A percentile compares a stretch with the other conserved stretches of the same genome.
Evolutionary conservation across 768 basidiomycete genomes (phyloP).

Genomic region (Infundibulicybe gibba): DNA sequence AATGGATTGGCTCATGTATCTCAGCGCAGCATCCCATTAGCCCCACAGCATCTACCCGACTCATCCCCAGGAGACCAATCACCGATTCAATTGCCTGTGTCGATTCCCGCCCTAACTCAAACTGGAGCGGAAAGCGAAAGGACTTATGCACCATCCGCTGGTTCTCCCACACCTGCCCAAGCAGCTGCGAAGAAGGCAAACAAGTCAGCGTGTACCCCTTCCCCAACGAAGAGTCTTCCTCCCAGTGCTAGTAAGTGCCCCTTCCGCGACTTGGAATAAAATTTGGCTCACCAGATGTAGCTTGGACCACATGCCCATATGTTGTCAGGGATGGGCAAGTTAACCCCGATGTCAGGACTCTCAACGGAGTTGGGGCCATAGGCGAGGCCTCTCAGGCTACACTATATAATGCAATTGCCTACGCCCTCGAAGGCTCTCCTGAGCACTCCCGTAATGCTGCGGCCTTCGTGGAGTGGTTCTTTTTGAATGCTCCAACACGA

Average conservation of each 20-base stretch:
- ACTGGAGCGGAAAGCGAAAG: no score
- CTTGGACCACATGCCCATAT: conserved; percentile 60
- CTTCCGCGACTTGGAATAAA: neutral
- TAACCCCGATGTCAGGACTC: conserved; percentile 57
- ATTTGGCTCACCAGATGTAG: conserved; percentile 20
- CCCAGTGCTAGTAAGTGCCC: neutral
- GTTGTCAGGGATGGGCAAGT: conserved; percentile 54
- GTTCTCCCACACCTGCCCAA: no score
- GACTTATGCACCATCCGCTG: no score
- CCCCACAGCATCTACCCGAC: no score
- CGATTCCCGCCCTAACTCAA: no score
- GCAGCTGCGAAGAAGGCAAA: conserved; percentile 50
- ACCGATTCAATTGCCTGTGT: no score
- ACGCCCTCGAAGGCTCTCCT: conserved; percentile 38
- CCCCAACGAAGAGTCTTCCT: conserved; percentile 35
- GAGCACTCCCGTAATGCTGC: conserved; percentile 42
- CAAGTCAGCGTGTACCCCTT: conserved; percentile 52
- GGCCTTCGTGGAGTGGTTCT: conserved; percentile 52
- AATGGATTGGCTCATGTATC: no score
- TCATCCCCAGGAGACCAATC: no score
- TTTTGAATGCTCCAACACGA: conserved; percentile 47
- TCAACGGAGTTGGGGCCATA: conserved; percentile 56
- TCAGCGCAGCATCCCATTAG: no score
- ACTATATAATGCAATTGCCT: conserved; percentile 60
- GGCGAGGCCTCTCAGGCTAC: conserved; percentile 53